Evolutionary conservation across 306 rosid species (phyloP).

Genomic region (Medicago truncatula): DNA sequence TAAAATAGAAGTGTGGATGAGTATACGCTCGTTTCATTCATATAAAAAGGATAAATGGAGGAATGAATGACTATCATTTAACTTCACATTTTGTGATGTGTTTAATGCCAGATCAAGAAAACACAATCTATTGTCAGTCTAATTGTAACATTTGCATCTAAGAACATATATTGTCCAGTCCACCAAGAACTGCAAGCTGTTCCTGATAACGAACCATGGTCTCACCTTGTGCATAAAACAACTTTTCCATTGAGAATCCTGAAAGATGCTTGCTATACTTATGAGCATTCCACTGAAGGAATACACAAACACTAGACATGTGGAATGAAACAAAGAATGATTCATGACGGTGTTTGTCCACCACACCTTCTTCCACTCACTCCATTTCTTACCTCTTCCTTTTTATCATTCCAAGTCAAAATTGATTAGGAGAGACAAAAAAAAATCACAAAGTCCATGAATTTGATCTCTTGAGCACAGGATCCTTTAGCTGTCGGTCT

Average conservation of each 20-base stretch:
- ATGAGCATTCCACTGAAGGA: slow-evolving; percentile 14
- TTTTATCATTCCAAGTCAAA: slow-evolving; percentile 16
- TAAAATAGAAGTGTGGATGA: no score
- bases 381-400: not conserved
- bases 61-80: slow-evolving; percentile 20
- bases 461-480: slow-evolving; percentile 68
- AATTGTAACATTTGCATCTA: slow-evolving; percentile 16
- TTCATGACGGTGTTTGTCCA: slow-evolving; percentile 19
- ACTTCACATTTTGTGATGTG: slow-evolving; percentile 14
- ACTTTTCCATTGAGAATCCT: slow-evolving; percentile 1
- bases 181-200: not conserved
- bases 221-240: slow-evolving; percentile 30
- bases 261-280: not conserved
- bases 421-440: slow-evolving; percentile 11
- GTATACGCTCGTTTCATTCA: not conserved
- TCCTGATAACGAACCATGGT: not conserved
- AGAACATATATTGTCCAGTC: slow-evolving; percentile 7
- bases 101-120: slow-evolving; percentile 11
- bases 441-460: slow-evolving; percentile 60
- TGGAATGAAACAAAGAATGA: slow-evolving; percentile 10
- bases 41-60: slow-evolving; percentile 1
- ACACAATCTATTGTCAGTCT: slow-evolving; percentile 5
- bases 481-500: slow-evolving; percentile 64
- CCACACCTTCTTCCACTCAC: not conserved
- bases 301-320: not conserved